A percentile compares a stretch with the other conserved stretches of the same genome.
Conservation (phyloP, 331 rosid species). For the Quercus tomentella region DNA sequence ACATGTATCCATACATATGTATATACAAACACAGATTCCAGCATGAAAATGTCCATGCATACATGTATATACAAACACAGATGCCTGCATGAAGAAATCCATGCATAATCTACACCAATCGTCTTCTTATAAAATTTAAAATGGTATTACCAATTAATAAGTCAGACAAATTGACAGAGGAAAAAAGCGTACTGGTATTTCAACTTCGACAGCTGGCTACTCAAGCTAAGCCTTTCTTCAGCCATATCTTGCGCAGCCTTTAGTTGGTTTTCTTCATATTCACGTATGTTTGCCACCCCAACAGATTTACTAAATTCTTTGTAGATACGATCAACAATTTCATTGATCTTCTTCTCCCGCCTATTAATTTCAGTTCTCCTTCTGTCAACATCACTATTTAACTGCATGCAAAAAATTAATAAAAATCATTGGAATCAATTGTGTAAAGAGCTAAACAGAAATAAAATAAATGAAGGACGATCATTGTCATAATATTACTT, state of each 20-base stretch:
- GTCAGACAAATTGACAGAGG: background rate
- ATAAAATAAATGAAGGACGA: conserved; percentile 3
- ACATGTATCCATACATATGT: no score
- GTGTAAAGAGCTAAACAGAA: conserved; percentile 2
- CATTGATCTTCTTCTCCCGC: conserved; percentile 90
- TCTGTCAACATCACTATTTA: conserved; percentile 56
- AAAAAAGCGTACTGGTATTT: conserved; percentile 75
- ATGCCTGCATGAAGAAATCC: background rate
- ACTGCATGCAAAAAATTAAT: conserved; percentile 36
- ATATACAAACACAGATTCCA: background rate
- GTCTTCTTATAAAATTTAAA: background rate
- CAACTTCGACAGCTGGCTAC: conserved; percentile 84
- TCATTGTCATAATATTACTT: conserved; percentile 47
- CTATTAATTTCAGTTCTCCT: conserved; percentile 58
- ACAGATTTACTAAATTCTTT: conserved; percentile 82
- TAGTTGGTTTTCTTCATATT: conserved; percentile 95
- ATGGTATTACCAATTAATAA: conserved; percentile 1
- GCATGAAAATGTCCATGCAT: background rate
- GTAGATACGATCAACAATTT: conserved; percentile 82
- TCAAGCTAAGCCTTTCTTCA: conserved; percentile 88
- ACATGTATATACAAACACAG: background rate
- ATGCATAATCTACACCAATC: background rate
- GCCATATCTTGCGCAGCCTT: conserved; percentile 77
- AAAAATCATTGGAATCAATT: conserved; percentile 13
- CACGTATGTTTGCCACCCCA: conserved; percentile 97